Conservation (phyloP, 2,329 filamentous ascomycete genomes). For the Tolypocladium capitatum region DNA sequence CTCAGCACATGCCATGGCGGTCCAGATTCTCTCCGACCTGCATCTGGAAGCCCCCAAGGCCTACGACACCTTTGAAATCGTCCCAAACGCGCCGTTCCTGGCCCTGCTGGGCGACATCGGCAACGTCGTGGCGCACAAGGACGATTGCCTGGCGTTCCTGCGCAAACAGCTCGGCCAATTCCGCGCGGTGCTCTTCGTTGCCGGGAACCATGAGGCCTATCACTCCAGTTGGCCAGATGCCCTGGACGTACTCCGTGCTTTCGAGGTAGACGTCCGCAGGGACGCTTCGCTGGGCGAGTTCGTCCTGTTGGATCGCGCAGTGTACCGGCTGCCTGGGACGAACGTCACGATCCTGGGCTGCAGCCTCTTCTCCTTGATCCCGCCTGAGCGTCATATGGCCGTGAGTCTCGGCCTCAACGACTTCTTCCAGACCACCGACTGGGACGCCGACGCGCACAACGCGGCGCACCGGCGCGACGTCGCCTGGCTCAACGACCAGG, state of each 20-base stretch:
- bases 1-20: not conserved
- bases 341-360: not conserved
- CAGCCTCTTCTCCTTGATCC: too few species aligned
- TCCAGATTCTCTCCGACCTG: conserved; percentile 41
- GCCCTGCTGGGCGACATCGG: conserved; percentile 46
- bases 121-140: conserved; percentile 22
- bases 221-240: conserved; percentile 22
- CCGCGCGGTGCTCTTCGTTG: conserved; percentile 34
- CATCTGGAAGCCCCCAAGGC: conserved; percentile 36
- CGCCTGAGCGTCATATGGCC: too few species aligned
- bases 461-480: conserved; percentile 24
- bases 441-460: not conserved
- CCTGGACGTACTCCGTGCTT: conserved; percentile 14
- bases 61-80: conserved; percentile 37
- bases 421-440: too few species aligned
- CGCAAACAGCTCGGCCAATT: conserved; percentile 33
- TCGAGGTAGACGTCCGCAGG: conserved; percentile 14
- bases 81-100: conserved; percentile 32
- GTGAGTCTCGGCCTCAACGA: too few species aligned
- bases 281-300: conserved; percentile 21
- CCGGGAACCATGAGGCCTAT: conserved; percentile 46
- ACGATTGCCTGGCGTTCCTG: conserved; percentile 30
- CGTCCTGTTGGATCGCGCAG: conserved; percentile 22
- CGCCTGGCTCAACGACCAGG: conserved; percentile 27
- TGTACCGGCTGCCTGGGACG: conserved; percentile 11